These are phyloP conservation scores for Mucor racemosus DNA, from an alignment of 371 early-diverging fungal species.

Conservation along the genomic window DNA sequence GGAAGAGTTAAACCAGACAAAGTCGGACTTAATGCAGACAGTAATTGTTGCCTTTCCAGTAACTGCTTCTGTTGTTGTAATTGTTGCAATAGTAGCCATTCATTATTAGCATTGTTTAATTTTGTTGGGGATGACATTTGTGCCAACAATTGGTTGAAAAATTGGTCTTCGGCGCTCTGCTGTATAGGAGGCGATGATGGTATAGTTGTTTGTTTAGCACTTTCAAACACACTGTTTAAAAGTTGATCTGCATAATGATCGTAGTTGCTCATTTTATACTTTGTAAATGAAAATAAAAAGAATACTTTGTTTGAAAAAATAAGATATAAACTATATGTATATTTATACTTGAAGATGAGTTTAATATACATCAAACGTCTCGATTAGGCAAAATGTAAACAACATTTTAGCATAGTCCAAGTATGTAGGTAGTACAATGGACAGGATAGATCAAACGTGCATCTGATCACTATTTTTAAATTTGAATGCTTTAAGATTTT, in stretches of 20 bases:
- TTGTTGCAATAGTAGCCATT: constrained; percentile 12
- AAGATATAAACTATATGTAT: neutral
- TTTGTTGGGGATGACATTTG: neutral
- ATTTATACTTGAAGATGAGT: neutral
- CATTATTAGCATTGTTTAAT: neutral
- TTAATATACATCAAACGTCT: neutral
- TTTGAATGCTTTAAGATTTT: neutral
- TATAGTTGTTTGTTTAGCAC: constrained; percentile 13
- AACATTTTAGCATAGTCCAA: neutral
- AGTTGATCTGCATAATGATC: constrained; percentile 25
- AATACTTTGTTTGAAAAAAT: neutral
- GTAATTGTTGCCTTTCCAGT: constrained; percentile 8
- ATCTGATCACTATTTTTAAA: neutral
- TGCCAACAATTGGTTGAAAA: constrained; percentile 11
- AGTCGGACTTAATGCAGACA: neutral
- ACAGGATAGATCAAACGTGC: neutral
- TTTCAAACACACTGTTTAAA: constrained; percentile 21
- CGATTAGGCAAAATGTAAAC: constrained; percentile 14
- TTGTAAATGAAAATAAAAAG: no score
- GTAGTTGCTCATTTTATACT: constrained; percentile 6
- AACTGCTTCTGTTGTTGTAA: constrained; percentile 15
- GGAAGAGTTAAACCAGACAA: neutral
- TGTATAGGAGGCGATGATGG: neutral
- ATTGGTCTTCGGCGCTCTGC: constrained; percentile 1
- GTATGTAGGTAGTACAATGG: neutral